Evolutionary conservation across 2,329 filamentous ascomycete genomes (phyloP), one percentile per base, ranked within the genome.

Genomic region (Claviceps spartinae): DNA sequence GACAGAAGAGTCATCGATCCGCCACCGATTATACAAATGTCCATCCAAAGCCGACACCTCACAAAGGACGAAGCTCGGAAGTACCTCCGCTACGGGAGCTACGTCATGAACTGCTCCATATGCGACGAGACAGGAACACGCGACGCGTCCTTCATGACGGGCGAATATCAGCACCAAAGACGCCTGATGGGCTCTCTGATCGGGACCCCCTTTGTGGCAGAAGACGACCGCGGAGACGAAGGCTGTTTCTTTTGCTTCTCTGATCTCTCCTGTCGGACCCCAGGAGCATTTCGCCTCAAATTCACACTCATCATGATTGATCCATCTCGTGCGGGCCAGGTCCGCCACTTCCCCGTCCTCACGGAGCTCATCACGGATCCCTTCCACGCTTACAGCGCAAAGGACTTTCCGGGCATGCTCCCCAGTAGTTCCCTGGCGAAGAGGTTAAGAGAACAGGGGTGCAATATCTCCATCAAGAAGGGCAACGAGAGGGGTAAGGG

Each of bases 241-340:
- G 86, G 87, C 1, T 88, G 84, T 61, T 93, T 91, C 72, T 93
- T 91, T 66, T 88, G 85, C 63, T 93, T 93, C 63, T 84, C 86
- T 0, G 87, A 93, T 62, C 73, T 93, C 20, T 89, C 85, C 4
- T 88, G 86, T 63, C 79, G 87, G 37, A 89, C 84, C 0, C 82
- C 86, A 1, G 87, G 87, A 20, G 72, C 73, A n/a, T 93, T 86
- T 65, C 76, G 85, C 18, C 75, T 93, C 51, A 81, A 79, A 47
- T 91, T 93, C 64, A 79, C 79, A 40, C 72, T 91, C 22, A 79
- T 89, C 61, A 78, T 85, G 54, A 76, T 91, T 43, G 81, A 89
- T 57, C 81, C 82, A 2, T 68, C 67, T 38, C 69, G 70, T 14
- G 75, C 75, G 2, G 81, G 79, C 30, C 50, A 59, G 24, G 49